Evolutionary conservation across 805 yeast genomes (phyloP), one percentile per base, ranked within the genome.

Genomic region (Wickerhamomyces xylosicus): DNA sequence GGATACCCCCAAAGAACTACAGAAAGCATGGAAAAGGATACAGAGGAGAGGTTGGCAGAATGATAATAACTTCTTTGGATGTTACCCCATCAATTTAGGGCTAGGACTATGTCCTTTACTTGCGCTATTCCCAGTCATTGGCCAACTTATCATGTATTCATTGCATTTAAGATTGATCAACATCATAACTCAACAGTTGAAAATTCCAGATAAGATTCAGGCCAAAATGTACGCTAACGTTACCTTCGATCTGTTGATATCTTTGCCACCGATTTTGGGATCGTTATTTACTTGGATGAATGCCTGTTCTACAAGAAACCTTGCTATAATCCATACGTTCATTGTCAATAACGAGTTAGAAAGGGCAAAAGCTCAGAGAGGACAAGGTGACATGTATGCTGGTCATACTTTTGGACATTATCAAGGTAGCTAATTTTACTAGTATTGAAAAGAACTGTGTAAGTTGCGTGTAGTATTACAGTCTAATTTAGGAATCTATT

Each of bases 251-350:
- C 65, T 89, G 22, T 48, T 83, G 31, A 74, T 89, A 31, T 70
- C 89, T 2, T 63, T 90, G 27, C 79, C 90, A 0, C 97, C 97
- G 0, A 47, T 87, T 4, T 57, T 90, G 27, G 97, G 97, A 2
- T 66, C 78, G 3, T 60, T 87, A 29, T 71, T 87, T 39, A 63
- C 84, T 11, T 89, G 95, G 90, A 43, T 89, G 57, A 74, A 85
- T 53, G 84, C 79, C 2, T 84, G 95, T 54, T 84, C 95, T 7
- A 85, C 96, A 0, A 66, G 96, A 51, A 89, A 90, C 57, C 95
- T 95, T 0, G 89, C 90, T 0, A 52, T 85, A 49, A 69, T 87
- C 8, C 86, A 85, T 54, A 72, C 50, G 4, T 37, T 38, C 16
- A 37, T 54, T 7, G 51, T 51, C 1, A 41, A 45, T 22, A 33